Evolutionary conservation across 441 rosid genomes (phyloP).

Genomic region (Pelargonium citronellum): DNA sequence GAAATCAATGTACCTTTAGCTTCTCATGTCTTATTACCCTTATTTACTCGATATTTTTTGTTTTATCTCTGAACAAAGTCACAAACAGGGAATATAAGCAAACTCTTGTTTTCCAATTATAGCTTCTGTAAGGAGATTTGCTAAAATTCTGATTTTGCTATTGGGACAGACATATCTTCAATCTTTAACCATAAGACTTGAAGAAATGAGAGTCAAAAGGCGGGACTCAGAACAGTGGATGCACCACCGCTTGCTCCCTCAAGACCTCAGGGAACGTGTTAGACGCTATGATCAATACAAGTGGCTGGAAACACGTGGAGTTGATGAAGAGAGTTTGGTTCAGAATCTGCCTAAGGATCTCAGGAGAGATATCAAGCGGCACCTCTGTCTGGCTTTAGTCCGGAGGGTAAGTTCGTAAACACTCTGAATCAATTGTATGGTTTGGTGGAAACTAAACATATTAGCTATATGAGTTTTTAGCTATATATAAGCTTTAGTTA

Average conservation of each 20-base stretch:
- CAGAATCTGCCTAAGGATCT: slow-evolving; percentile 92
- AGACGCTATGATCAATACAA: slow-evolving; percentile 94
- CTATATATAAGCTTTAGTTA: not conserved
- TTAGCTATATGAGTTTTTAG: too few species aligned
- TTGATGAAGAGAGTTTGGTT: slow-evolving; percentile 80
- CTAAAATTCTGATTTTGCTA: slow-evolving; percentile 5
- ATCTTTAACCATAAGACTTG: slow-evolving; percentile 84
- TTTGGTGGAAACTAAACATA: too few species aligned
- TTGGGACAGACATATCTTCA: slow-evolving; percentile 85
- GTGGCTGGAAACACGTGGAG: slow-evolving; percentile 97
- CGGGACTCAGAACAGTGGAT: slow-evolving; percentile 99
- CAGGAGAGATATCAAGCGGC: slow-evolving; percentile 89
- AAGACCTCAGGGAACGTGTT: slow-evolving; percentile 80
- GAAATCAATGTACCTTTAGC: too few species aligned
- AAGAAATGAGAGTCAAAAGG: slow-evolving; percentile 97
- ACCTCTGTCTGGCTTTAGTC: slow-evolving; percentile 87
- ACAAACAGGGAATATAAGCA: not conserved
- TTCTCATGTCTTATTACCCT: too few species aligned
- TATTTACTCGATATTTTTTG: not conserved
- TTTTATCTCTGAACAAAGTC: not conserved
- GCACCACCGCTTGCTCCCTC: slow-evolving; percentile 93
- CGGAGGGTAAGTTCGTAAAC: slow-evolving; percentile 58
- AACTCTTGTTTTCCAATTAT: not conserved
- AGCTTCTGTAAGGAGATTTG: not conserved
- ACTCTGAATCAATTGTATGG: not conserved